Percentiles rank a stretch among this genome's conserved stretches.
Conservation (phyloP, 176 grass and related monocot genomes). For the Chrysopogon serrulatus region DNA sequence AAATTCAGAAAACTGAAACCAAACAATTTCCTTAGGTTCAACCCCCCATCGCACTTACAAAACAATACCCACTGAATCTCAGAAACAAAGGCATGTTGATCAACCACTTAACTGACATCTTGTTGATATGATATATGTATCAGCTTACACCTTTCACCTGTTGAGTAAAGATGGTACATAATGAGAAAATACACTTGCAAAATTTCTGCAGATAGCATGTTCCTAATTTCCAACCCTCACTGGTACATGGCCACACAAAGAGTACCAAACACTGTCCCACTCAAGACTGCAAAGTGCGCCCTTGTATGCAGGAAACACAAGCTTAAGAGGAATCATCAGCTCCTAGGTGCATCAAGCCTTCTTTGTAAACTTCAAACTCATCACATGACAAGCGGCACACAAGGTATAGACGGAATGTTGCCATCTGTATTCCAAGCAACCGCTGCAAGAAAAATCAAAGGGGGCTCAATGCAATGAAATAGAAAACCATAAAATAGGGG, state of each 20-base stretch:
- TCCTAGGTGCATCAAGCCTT: too few relatives aligned
- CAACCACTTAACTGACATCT: background rate
- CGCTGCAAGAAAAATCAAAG: background rate
- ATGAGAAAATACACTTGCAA: background rate
- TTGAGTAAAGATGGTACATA: background rate
- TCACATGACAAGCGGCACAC: too few relatives aligned
- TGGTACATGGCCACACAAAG: background rate
- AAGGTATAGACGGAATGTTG: too few relatives aligned
- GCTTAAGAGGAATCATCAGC: conserved; percentile 52
- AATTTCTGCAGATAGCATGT: background rate
- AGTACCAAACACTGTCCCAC: conserved; percentile 12
- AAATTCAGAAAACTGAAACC: too few relatives aligned
- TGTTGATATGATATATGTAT: background rate
- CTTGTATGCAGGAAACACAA: background rate
- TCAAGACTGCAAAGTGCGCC: conserved; percentile 20
- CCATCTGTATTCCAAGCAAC: too few relatives aligned
- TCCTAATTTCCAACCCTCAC: background rate
- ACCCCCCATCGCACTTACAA: too few relatives aligned
- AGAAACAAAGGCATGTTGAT: background rate
- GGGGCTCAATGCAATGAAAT: background rate
- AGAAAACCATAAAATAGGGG: background rate
- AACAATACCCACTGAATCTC: too few relatives aligned
- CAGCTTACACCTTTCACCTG: background rate
- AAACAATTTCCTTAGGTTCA: too few relatives aligned
- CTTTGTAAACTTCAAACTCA: too few relatives aligned